phyloP scores from a whole-genome alignment of 352 stramenopile species.

The Globisporangium viniferum region DNA sequence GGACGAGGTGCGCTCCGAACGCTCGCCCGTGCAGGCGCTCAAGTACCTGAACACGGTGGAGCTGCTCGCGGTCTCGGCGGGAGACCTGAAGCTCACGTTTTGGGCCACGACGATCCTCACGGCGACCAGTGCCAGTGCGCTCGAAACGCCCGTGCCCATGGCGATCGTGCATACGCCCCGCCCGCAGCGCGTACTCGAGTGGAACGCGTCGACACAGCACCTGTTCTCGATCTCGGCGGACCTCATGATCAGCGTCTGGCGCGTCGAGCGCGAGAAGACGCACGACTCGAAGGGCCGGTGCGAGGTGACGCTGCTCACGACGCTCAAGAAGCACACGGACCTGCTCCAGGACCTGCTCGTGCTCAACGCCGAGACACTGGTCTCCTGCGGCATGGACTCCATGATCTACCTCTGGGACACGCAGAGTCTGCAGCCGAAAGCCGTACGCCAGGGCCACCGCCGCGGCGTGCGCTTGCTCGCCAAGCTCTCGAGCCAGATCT shows the following conservation, averaged over 20 bases:
- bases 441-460: conserved; percentile 52
- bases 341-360: conserved; percentile 70
- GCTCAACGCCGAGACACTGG: conserved; percentile 62
- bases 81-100: conserved; percentile 78
- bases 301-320: conserved; percentile 49
- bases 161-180: conserved; percentile 60
- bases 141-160: conserved; percentile 64
- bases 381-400: conserved; percentile 77
- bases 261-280: conserved; percentile 37
- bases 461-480: conserved; percentile 57
- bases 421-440: conserved; percentile 38
- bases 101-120: conserved; percentile 66
- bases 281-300: conserved; percentile 39
- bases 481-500: conserved; percentile 65
- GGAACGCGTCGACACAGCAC: conserved; percentile 43
- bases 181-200: conserved; percentile 71
- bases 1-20: conserved; percentile 71
- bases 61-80: conserved; percentile 63
- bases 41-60: conserved; percentile 65
- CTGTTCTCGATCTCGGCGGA: conserved; percentile 77
- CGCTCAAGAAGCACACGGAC: conserved; percentile 66
- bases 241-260: conserved; percentile 63
- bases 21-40: conserved; percentile 67
- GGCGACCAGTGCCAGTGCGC: conserved; percentile 48
- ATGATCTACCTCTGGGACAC: conserved; percentile 77